Base-by-base conservation (phyloP, 805 yeast genomes). In the Pichia cephalocereana region DNA sequence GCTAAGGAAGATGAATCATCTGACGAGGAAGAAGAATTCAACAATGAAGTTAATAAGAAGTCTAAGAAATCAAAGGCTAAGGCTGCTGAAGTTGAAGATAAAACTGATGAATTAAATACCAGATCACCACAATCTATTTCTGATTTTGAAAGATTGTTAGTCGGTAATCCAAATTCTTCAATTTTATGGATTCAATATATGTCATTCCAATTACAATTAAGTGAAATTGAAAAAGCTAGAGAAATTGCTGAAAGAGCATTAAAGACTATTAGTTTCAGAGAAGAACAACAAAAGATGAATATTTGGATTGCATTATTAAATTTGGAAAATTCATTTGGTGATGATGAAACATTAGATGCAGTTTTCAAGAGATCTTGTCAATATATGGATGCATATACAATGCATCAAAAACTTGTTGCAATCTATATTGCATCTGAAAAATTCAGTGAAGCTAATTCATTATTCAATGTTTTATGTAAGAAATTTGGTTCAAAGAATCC, bases 121-220 rank as follows among this genome's bases (percentile, higher is more conserved):
- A 77, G 89, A 58, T 86, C 90, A 15, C 99, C 99, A 38, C 95
- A 91, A 67, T 88, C 97, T 49, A 85, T 80, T 40, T 70, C 81
- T 43, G 99, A 93, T 65, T 93, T 89, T 59, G 99, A 93, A 69
- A 80, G 99, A 60, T 70, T 93, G 55, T 75, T 93, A 47, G 77
- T 93, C 51, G 95, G 97, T 63, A 85, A 85, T 62, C 97, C 99
- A 43, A 84, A 87, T 70, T 87, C 96, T 3, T 91, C 99, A 1
- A 77, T 90, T 36, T 68, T 88, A 49, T 93, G 99, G 99, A 91
- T 93, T 86, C 87, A 90, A 68, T 93, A 86, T 69, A 93, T 93
- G 96, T 90, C 98, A 5, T 93, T 91, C 83, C 96, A 90, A 67
- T 74, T 93, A 54, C 96, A 90, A 66, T 73, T 91, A 53, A 86